Evolutionary conservation across 169 alveolate genomes (phyloP), one percentile per base, ranked within the genome.

Genomic region (Plasmodium yoelii): DNA sequence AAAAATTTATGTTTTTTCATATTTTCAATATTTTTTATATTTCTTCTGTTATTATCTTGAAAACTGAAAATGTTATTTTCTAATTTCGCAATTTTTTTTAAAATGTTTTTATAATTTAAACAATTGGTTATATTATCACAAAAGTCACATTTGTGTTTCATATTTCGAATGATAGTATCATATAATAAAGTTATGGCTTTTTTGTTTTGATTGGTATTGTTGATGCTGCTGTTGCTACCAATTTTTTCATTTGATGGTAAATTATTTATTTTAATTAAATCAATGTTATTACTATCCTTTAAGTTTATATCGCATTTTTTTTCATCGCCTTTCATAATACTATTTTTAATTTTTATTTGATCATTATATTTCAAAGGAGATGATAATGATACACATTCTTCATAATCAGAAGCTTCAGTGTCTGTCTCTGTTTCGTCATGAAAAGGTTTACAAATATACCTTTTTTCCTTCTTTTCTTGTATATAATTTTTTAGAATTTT

Each of bases 41-140:
- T 53, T 75, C 22, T 64, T 15, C 68, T 34, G n/a, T 24, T 24
- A 19, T 22, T 67, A 10, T 57, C 63, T 9, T 28, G 15, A 57
- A 55, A 44, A 68, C 46, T 67, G 67, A 80, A 80, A 65, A 64
- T 47, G 34, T 28, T 3, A 9, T 49, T 55, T 67, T 80, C 73
- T 55, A 80, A 47, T 12, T 49, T 67, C 12, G 55, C 63, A 49
- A 80, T 67, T 19, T 34, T 80, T 60, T 56, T 59, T 26, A 80
- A 39, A 67, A 80, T 67, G 18, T 80, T 67, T 80, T 70, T 80
- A 70, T 80, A 80, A 80, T 80, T 67, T 59, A 80, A 70, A 80
- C 90, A 80, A 71, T 67, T 49, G 1, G 18, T 67, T 65, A 67
- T 34, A 22, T 49, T 57, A 59, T 80, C 53, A 60, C 90, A 80